Evolutionary conservation across 371 early-diverging fungal species (phyloP).

Genomic region (Rhizomucor pusillus): DNA sequence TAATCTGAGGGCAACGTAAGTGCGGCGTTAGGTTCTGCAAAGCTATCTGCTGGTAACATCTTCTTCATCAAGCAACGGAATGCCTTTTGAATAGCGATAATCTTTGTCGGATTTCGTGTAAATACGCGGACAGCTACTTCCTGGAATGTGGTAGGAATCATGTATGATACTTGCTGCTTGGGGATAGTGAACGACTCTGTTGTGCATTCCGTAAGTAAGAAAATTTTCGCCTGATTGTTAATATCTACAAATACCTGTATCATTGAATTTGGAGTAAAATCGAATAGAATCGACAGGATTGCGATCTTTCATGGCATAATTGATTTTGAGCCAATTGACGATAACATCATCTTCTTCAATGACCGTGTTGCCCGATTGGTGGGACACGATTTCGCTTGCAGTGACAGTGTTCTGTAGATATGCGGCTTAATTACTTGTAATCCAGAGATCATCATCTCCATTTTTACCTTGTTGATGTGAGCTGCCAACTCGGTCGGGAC

Average conservation of each 20-base stretch:
- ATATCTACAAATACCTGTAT: constrained; percentile 27
- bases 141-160: constrained; percentile 71
- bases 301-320: constrained; percentile 78
- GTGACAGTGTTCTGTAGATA: constrained; percentile 43
- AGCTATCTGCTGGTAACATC: constrained; percentile 6
- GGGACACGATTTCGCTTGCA: constrained; percentile 53
- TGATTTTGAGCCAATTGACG: constrained; percentile 67
- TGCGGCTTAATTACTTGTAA: neutral
- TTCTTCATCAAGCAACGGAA: constrained; percentile 34
- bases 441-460: neutral
- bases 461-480: constrained; percentile 41
- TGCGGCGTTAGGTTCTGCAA: constrained; percentile 16
- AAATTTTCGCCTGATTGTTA: neutral
- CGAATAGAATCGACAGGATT: constrained; percentile 86
- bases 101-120: constrained; percentile 60
- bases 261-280: constrained; percentile 75
- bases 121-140: constrained; percentile 71
- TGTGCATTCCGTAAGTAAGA: too few relatives aligned
- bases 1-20: constrained; percentile 19
- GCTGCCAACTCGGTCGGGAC: constrained; percentile 61
- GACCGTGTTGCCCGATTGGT: constrained; percentile 55
- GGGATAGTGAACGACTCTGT: constrained; percentile 63
- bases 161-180: constrained; percentile 67
- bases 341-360: constrained; percentile 67
- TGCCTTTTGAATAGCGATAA: constrained; percentile 55